These are phyloP conservation scores for Rhynchospora tenuis DNA, from an alignment of 176 grass and related monocot genomes.

Conservation along the genomic window DNA sequence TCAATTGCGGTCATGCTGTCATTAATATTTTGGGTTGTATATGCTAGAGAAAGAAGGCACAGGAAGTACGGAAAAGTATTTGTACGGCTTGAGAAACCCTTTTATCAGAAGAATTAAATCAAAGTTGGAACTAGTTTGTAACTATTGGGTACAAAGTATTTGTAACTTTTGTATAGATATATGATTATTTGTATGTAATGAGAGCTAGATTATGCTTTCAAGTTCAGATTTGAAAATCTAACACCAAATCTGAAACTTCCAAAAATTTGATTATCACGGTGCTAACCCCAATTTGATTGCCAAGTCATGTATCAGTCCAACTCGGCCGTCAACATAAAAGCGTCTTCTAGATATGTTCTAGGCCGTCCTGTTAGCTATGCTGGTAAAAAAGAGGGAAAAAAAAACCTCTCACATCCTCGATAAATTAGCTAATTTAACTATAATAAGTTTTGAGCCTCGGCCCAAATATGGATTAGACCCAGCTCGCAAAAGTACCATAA, in stretches of 20 bases:
- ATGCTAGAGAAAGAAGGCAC: slow-evolving; percentile 34
- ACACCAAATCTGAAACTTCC: not conserved
- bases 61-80: slow-evolving; percentile 3
- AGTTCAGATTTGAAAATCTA: not conserved
- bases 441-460: too few species aligned
- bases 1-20: slow-evolving; percentile 33
- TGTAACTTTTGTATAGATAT: not conserved
- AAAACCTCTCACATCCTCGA: too few species aligned
- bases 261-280: too few species aligned
- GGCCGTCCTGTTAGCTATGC: too few species aligned
- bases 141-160: not conserved
- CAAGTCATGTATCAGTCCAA: too few species aligned
- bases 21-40: slow-evolving; percentile 33
- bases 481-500: too few species aligned
- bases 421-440: too few species aligned
- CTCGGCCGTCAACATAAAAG: too few species aligned
- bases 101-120: not conserved
- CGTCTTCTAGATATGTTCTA: too few species aligned
- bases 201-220: not conserved
- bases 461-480: too few species aligned
- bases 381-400: too few species aligned
- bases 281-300: too few species aligned
- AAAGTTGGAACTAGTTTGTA: not conserved
- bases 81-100: not conserved
- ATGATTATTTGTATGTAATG: not conserved